Evolutionary conservation across 805 yeast species (phyloP), one percentile per base, ranked within the genome.

Genomic region (Candida easanensis): DNA sequence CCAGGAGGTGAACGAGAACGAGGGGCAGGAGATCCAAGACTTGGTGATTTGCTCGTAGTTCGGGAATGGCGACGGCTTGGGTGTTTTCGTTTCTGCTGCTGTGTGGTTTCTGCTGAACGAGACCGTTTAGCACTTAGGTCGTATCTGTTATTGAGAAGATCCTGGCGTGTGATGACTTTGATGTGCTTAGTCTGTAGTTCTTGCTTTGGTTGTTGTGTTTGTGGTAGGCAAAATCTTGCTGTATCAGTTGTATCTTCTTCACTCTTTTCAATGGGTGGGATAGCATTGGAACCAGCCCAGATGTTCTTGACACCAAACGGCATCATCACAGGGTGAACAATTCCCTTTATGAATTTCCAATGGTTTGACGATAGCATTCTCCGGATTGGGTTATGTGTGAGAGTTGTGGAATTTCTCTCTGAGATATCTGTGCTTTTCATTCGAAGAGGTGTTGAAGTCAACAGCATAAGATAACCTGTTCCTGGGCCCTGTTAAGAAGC

Each of bases 111-210:
- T 19, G 51, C 28, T 8, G 33, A 9, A 14, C 34, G 28, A 45
- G 45, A 15, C 7, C 33, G 18, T 19, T 30, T 30, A 9, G 19
- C 33, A 19, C 33, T 30, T 9, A 46, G 38, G 15, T 45, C 38
- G 38, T 49, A 52, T 3, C 35, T 50, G 22, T 52, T 53, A 36
- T 53, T 49, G 9, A 56, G 14, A 4, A 57, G 27, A 38, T 58
- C 63, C 34, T 53, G 51, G 38, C 63, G 51, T 1, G 62, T 58
- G 8, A 58, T 48, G 9, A 51, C 52, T 22, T 53, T 50, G 36
- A 58, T 48, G 33, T 50, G 39, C 33, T 56, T 58, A 1, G 58
- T 57, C 23, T 49, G 50, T 6, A 53, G 40, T 10, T 44, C 36
- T 6, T 28, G 35, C 22, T 41, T 31, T 15, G 34, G 5, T 7